These are phyloP conservation scores for Sabuloglossum arenarium DNA, from an alignment of 495 filamentous ascomycete species.

Conservation along the genomic window DNA sequence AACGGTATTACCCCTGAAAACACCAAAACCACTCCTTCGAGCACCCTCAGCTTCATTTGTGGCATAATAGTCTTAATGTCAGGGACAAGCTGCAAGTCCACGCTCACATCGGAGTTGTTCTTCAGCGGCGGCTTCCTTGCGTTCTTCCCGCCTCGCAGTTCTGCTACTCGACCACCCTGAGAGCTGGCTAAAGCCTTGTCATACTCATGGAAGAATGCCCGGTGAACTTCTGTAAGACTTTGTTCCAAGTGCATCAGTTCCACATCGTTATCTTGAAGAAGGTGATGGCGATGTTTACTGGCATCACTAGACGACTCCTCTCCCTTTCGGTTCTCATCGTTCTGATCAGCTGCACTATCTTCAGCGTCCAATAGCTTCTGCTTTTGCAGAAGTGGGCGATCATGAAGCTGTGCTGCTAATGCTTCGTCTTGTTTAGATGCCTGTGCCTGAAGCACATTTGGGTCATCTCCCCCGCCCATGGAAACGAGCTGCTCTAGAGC, in stretches of 20 bases:
- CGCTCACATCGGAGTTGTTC: slow-evolving; percentile 9
- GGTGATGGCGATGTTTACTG: slow-evolving; percentile 39
- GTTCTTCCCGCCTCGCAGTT: slow-evolving; percentile 32
- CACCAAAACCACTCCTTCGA: slow-evolving; percentile 49
- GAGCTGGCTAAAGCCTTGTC: slow-evolving; percentile 27
- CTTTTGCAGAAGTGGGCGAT: slow-evolving; percentile 66
- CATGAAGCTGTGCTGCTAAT: slow-evolving; percentile 71
- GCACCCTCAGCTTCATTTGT: slow-evolving; percentile 46
- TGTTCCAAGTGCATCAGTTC: slow-evolving; percentile 57
- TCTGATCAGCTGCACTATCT: slow-evolving; percentile 37
- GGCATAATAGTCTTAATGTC: slow-evolving; percentile 73
- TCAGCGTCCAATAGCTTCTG: slow-evolving; percentile 77
- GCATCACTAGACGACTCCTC: slow-evolving; percentile 20
- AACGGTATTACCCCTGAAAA: slow-evolving; percentile 80
- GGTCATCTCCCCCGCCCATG: slow-evolving; percentile 56
- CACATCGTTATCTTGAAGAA: slow-evolving; percentile 65
- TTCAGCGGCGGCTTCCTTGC: slow-evolving; percentile 22
- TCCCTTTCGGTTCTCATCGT: slow-evolving; percentile 12
- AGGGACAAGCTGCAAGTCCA: slow-evolving; percentile 50
- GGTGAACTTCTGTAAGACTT: slow-evolving; percentile 55
- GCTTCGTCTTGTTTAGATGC: slow-evolving; percentile 63
- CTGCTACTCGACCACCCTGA: slow-evolving; percentile 36
- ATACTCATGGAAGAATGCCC: slow-evolving; percentile 64
- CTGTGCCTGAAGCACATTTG: slow-evolving; percentile 49
- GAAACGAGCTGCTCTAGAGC: slow-evolving; percentile 54